Evolutionary conservation across 2,329 filamentous ascomycete genomes (phyloP), one percentile per base, ranked within the genome.

Genomic region (Chrysoporthe cubensis): DNA sequence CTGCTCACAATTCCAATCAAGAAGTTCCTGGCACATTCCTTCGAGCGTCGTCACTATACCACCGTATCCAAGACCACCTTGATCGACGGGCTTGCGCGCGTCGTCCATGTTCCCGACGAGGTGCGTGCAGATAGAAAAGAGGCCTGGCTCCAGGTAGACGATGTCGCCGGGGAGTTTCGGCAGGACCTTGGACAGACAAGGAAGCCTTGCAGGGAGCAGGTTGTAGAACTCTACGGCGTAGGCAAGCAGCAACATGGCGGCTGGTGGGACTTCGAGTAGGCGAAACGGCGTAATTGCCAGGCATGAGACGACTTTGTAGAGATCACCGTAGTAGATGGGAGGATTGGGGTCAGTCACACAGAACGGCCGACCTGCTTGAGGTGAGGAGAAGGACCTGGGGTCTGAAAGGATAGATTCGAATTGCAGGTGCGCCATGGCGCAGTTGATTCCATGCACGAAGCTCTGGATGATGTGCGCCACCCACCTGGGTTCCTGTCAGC

Each of bases 1-100:
- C 58, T 81, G 80, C 66, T 80, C 78, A 1, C 68, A 70, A 68
- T 82, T 82, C 80, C 80, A 82, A 50, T 81, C 80, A 0, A 82
- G 69, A 0, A 82, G 71, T 71, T 82, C 75, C 62, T 77, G 72
- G n/a, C 73, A 71, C 74, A 82, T 77, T 1, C 80, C 80, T 34
- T 82, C 78, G 0, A 80, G 72, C 13, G 80, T 82, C 0, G 76
- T 80, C 11, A 80, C 9, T 1, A 80, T 72, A 0, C 80, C 80
- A 0, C 66, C 67, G 68, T 81, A 82, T 0, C 79, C 80, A 18
- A 83, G 71, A 0, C 80, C 80, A 11, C 80, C 80, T 4, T 77
- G 71, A 1, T 67, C 61, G 0, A 80, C 74, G 0, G 78, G 72
- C 67, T 72, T 75, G 18, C 75, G 71, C 0, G 73, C 72, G 4